Conservation (phyloP, 306 rosid genomes). For the Acacia confusa region DNA sequence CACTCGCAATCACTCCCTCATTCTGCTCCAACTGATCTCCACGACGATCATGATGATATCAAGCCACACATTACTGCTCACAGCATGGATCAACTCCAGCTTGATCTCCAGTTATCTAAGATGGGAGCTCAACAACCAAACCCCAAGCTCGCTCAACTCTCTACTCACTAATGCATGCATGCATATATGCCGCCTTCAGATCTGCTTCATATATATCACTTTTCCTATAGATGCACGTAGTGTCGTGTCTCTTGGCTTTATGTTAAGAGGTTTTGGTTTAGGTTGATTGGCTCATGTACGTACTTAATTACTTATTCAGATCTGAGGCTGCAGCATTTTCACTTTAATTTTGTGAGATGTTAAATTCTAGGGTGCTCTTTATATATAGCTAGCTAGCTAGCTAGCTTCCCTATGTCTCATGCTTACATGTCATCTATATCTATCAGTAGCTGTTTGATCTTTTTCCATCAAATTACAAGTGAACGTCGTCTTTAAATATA, state of each 20-base stretch:
- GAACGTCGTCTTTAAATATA: neutral
- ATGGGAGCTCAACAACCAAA: slow-evolving; percentile 4
- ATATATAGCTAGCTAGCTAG: neutral
- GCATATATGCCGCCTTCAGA: neutral
- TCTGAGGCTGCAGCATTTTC: neutral
- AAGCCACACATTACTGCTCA: neutral
- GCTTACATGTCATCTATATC: neutral
- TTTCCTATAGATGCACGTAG: neutral
- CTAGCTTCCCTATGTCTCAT: neutral
- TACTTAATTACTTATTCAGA: neutral
- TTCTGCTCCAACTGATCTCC: neutral
- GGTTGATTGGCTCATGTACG: neutral
- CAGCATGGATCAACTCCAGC: neutral
- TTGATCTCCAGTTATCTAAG: slow-evolving; percentile 11
- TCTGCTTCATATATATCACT: too few relatives aligned
- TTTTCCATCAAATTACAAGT: neutral
- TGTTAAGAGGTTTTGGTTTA: neutral
- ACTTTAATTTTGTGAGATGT: neutral
- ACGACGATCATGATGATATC: neutral
- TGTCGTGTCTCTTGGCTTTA: neutral
- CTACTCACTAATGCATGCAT: neutral
- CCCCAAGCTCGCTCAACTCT: neutral
- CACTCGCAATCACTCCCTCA: neutral
- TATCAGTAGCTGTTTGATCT: neutral
- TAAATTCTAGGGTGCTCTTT: neutral